Conservation (phyloP, 2,329 filamentous ascomycete genomes). For the Xylaria sp. region DNA sequence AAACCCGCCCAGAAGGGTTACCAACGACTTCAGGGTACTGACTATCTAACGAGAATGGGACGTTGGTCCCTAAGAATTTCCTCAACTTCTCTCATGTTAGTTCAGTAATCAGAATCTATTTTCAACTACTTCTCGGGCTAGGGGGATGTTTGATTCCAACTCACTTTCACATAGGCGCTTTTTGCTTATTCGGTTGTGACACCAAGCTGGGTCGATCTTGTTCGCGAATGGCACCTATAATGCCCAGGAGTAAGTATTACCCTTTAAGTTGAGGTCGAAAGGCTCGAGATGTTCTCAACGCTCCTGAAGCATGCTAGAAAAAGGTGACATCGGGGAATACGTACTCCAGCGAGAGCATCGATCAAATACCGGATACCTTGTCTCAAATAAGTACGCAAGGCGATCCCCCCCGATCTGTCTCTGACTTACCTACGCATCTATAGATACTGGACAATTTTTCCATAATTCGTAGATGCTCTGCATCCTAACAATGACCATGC, state of each 20-base stretch:
- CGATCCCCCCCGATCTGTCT: background rate
- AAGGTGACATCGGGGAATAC: no score
- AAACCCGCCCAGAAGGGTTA: no score
- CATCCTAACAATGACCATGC: background rate
- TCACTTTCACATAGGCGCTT: no score
- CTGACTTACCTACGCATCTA: background rate
- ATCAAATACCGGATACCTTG: slow-evolving; percentile 41
- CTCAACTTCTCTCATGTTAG: slow-evolving; percentile 33
- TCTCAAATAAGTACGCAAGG: background rate
- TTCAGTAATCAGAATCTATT: no score
- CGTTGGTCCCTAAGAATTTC: slow-evolving; percentile 36
- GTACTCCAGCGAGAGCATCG: slow-evolving; percentile 42
- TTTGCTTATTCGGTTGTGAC: background rate
- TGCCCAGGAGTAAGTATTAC: no score
- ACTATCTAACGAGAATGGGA: slow-evolving; percentile 64
- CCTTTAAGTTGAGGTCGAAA: no score
- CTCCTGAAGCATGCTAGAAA: no score
- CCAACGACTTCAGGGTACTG: no score
- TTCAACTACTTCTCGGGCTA: no score
- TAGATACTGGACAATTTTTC: background rate
- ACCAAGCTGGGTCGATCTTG: background rate
- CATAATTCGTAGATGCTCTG: background rate
- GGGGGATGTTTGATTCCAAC: no score
- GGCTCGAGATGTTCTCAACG: no score
- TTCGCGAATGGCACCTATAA: no score